Base-by-base conservation (phyloP, 2,329 filamentous ascomycete genomes). In the Elsinoe fawcettii region DNA sequence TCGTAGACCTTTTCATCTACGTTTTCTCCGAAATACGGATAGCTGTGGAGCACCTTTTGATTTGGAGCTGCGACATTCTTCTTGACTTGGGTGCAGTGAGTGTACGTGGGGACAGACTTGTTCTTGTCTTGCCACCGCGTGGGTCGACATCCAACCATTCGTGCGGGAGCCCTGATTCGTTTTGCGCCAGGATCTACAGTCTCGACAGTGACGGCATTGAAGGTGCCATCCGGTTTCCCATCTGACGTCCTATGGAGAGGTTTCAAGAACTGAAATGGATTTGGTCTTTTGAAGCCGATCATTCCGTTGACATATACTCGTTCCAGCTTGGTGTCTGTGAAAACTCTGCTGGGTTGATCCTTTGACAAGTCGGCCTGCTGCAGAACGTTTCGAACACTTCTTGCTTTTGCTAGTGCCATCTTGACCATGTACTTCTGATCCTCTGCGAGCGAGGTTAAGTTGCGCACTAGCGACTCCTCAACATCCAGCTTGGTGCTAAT, bases 11-110 rank as follows among this genome's bases (percentile, higher is more conserved):
- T 66, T 6, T 64, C 59, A 20, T 58, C 57, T 12, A 66, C 67
- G 16, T 69, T 66, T 43, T 72, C 69, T 8, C 65, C 66, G 56
- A 73, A 71, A 58, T 72, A 72, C 2, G 71, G 71, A 64, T 69
- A 72, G 20, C 69, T 67, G n/a, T 72, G 66, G n/a, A 76, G 57
- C 22, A 66, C 71, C 1, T 63, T 69, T 30, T 70, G 66, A 53
- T 76, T 76, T 12, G 70, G 67, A 3, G 70, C 67, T 0, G 77
- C 68, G 2, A 76, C 63, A 56, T 72, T 77, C 37, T 69, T 62
- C 51, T 67, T 69, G 43, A 76, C 63, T 37, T 65, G 69, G n/a
- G 73, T 69, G 59, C 73, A 75, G 58, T 74, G 71, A 1, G 66
- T 69, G 61, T 73, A 76, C 8, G 58, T 59, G 2, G 74, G 74